A percentile compares a stretch with the other conserved stretches of the same genome.
These are phyloP conservation scores for Pezicula carpinea DNA, from an alignment of 2,329 filamentous ascomycete genomes.

Conservation along the genomic window DNA sequence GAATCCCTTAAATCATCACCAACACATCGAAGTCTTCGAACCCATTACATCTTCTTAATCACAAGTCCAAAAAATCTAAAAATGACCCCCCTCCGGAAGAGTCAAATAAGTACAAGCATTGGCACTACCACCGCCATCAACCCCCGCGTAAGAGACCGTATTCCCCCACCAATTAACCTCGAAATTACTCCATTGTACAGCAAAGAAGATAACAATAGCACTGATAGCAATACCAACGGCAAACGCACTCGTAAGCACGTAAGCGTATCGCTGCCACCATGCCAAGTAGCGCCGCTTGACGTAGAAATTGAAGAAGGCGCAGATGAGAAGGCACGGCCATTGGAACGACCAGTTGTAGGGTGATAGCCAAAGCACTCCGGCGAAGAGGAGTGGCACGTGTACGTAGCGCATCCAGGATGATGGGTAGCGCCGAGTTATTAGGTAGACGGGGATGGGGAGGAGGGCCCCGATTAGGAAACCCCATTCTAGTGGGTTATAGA, in stretches of 20 bases:
- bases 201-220: slow-evolving; percentile 37
- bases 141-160: background rate
- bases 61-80: background rate
- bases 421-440: slow-evolving; percentile 50
- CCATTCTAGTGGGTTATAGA: slow-evolving; percentile 60
- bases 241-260: slow-evolving; percentile 19
- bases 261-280: slow-evolving; percentile 24
- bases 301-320: slow-evolving; percentile 22
- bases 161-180: slow-evolving; percentile 5
- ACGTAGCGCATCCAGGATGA: slow-evolving; percentile 58
- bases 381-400: slow-evolving; percentile 1
- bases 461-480: slow-evolving; percentile 31
- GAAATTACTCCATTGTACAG: slow-evolving; percentile 27
- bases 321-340: slow-evolving; percentile 34
- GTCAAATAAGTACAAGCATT: background rate
- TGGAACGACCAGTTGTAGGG: slow-evolving; percentile 37
- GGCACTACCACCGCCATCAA: background rate
- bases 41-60: too few relatives aligned
- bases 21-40: too few relatives aligned
- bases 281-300: slow-evolving; percentile 21
- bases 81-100: background rate
- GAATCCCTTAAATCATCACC: too few relatives aligned
- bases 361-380: slow-evolving; percentile 6
- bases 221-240: slow-evolving; percentile 14
- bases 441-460: slow-evolving; percentile 55